Base-by-base conservation (phyloP, 2,329 filamentous ascomycete genomes). In the Colletotrichum zoysiae region DNA sequence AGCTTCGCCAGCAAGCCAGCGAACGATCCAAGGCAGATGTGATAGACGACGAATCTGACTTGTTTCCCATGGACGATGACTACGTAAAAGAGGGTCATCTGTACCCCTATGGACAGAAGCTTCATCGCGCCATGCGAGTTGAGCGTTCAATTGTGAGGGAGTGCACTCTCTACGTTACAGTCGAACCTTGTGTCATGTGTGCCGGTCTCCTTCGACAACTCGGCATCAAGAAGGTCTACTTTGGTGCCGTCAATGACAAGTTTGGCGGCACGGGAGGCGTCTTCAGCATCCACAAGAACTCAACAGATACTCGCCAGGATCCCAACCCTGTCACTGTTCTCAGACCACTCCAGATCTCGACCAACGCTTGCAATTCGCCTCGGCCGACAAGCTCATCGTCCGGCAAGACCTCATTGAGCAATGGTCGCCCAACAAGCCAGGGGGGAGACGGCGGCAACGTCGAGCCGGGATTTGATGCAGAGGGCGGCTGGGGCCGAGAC, bases 111-210 rank as follows among this genome's bases (percentile, higher is more conserved):
- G 88, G 88, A 5, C 88, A 90, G 76, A 90, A 89, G 78, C 82
- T 88, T 0, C 84, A 89, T 71, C 84, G 86, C 0, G 81, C 82
- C 2, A 82, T 87, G 30, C 87, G 86, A 64, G 88, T 96, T 75
- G 87, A 92, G 65, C 87, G 89, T 44, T 87, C 87, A 16, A 89
- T 95, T 74, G 86, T 98, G 76, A 86, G 85, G 50, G 89, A 95
- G 74, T 88, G 87, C 76, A 92, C 91, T 12, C 89, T 99, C 63
- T 99, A 99, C 81, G 96, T 99, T 60, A 99, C 96, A 0, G 95
- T 99, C 65, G 97, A 99, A 83, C 96, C 96, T 5, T 99, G 96
- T 81, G 94, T 99, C 84, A 99, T 99, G 96, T 99, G 96, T 80
- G 96, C 96, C 16, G 97, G 95, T 8, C 90, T 97, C 65, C 87